A percentile compares a stretch with the other conserved stretches of the same genome.
phyloP scores from a whole-genome alignment of 108 stramenopile genomes.

The Skeletonema marinoi region DNA sequence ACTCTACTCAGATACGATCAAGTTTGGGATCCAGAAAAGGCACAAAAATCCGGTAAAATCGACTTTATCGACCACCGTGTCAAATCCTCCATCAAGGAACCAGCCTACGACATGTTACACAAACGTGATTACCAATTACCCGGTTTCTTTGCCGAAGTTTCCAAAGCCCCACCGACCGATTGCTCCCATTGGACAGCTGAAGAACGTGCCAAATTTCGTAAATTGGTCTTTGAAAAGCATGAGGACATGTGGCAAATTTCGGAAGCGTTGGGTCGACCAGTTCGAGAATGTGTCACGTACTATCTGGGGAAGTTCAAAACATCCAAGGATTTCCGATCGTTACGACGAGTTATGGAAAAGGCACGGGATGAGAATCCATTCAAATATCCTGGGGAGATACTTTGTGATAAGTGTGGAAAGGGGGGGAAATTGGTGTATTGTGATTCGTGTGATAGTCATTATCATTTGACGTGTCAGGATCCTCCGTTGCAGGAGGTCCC shows the following conservation, averaged over 20 bases:
- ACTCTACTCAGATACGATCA: slow-evolving; percentile 48
- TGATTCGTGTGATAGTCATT: slow-evolving; percentile 81
- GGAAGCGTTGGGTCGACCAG: slow-evolving; percentile 49
- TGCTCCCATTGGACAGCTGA: slow-evolving; percentile 73
- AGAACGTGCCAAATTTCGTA: slow-evolving; percentile 56
- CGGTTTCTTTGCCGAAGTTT: slow-evolving; percentile 40
- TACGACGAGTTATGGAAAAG: slow-evolving; percentile 51
- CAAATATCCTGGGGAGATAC: slow-evolving; percentile 35
- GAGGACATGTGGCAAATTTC: slow-evolving; percentile 65
- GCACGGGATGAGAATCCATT: slow-evolving; percentile 1
- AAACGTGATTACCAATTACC: slow-evolving; percentile 44
- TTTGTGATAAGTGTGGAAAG: slow-evolving; percentile 71
- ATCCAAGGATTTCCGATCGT: slow-evolving; percentile 66
- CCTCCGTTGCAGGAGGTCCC: slow-evolving; percentile 66
- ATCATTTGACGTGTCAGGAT: slow-evolving; percentile 67
- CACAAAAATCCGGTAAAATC: slow-evolving; percentile 43
- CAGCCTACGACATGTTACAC: slow-evolving; percentile 54
- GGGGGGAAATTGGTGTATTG: slow-evolving; percentile 84
- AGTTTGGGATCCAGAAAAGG: slow-evolving; percentile 62
- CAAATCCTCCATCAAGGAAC: slow-evolving; percentile 56
- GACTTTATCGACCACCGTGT: slow-evolving; percentile 55
- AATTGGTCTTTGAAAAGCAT: slow-evolving; percentile 59
- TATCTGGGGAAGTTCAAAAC: slow-evolving; percentile 74
- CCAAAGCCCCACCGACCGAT: slow-evolving; percentile 38
- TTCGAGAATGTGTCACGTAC: slow-evolving; percentile 57